Base-by-base conservation (phyloP, 352 stramenopile species). In the Pseudoperonospora humuli region DNA sequence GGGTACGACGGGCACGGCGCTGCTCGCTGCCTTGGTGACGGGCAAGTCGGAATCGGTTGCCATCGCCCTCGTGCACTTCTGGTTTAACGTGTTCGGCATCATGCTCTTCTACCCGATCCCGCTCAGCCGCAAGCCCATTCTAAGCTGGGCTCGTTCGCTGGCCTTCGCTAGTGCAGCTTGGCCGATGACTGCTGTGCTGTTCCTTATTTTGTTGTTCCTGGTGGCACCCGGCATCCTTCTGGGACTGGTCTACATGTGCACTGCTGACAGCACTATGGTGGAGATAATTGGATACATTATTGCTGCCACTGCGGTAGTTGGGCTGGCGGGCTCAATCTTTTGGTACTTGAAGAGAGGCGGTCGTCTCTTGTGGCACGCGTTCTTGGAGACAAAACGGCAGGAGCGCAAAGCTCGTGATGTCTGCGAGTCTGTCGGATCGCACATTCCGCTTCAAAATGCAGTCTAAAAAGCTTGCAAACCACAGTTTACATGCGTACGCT, bases 31-130 rank as follows among this genome's bases (percentile, higher is more conserved):
- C 9, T 52, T 96, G 21, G 86, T 96, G 32, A 89, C 81, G 20
- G 76, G 68, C 41, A 91, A 80, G 31, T 57, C 70, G 0, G 55
- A 85, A 29, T 70, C 80, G 5, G 75, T 96, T 27, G 83, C 93
- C 45, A 82, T 96, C 25, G 90, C 86, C 21, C 70, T 96, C 20
- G 77, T 76, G 31, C 87, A 97, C 63, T 83, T 96, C 33, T 93
- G 88, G 53, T 96, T 97, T 72, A 97, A 96, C 61, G 57, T 96
- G 11, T 83, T 84, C 37, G 86, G 87, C 36, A 67, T 95, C 38
- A 40, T 96, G 29, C 75, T 96, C 23, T 97, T 90, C 69, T 97
- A 95, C 61, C 85, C 86, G 25, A 71, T 96, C 50, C 86, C 87
- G 20, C 63, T 83, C 54, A 94, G 92, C 46, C 73, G 90, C 18